Conservation (phyloP, 352 stramenopile genomes). For the Aphanomyces cochlioides region DNA sequence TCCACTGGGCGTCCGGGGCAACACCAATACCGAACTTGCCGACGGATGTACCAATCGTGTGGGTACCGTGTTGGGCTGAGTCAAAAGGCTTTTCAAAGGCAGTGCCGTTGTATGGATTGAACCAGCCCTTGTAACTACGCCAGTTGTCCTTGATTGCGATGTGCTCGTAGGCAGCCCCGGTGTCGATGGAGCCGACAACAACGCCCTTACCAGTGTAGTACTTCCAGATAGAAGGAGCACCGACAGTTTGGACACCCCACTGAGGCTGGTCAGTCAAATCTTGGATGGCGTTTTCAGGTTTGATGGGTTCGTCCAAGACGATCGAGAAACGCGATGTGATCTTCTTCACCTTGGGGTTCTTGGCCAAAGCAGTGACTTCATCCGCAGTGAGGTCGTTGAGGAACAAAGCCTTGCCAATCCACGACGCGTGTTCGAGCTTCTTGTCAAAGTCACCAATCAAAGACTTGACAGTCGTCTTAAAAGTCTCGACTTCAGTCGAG, state of each 20-base stretch:
- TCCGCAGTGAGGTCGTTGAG: neutral
- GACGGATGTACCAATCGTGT: constrained; percentile 38
- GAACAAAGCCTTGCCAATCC: neutral
- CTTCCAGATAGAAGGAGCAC: constrained; percentile 27
- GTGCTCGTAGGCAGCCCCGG: constrained; percentile 25
- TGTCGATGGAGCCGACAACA: constrained; percentile 34
- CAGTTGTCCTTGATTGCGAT: constrained; percentile 35
- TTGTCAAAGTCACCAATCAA: neutral
- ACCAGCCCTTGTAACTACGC: constrained; percentile 44
- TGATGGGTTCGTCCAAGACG: neutral
- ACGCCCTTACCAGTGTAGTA: constrained; percentile 25
- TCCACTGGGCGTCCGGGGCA: constrained; percentile 36
- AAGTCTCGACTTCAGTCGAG: neutral
- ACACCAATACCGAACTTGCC: constrained; percentile 37
- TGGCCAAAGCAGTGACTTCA: neutral
- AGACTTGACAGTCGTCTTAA: neutral
- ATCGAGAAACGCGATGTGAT: neutral
- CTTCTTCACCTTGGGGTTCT: constrained; percentile 11
- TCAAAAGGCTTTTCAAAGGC: constrained; percentile 35
- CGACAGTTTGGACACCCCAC: constrained; percentile 29
- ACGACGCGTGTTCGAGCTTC: constrained; percentile 1
- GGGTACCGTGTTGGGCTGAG: constrained; percentile 41
- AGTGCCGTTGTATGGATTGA: constrained; percentile 41
- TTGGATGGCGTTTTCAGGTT: neutral
- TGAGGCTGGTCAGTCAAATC: neutral